Percentiles rank a stretch among this genome's conserved stretches.
Evolutionary conservation across 2,329 filamentous ascomycete genomes (phyloP).

Genomic region (Ophiobolus disseminans): DNA sequence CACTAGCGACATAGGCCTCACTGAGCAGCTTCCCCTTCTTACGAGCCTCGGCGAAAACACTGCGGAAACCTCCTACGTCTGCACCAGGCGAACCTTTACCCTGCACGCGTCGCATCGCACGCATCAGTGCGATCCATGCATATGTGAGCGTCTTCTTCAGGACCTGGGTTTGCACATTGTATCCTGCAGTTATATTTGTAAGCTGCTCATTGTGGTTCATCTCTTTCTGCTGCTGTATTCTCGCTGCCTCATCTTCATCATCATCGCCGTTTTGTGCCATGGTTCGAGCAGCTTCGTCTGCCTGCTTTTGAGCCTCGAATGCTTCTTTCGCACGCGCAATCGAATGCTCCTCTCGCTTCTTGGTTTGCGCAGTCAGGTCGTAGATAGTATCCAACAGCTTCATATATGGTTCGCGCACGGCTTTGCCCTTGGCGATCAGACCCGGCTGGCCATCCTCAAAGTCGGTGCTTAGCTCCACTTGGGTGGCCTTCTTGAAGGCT

Average conservation of each 20-base stretch:
- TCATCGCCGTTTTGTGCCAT: conserved; percentile 49
- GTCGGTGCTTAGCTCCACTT: conserved; percentile 79
- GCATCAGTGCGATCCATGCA: conserved; percentile 93
- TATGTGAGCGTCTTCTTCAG: conserved; percentile 88
- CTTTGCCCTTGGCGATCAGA: conserved; percentile 68
- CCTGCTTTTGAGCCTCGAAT: conserved; percentile 57
- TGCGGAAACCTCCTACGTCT: conserved; percentile 76
- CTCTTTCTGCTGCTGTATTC: conserved; percentile 54
- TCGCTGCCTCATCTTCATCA: conserved; percentile 54
- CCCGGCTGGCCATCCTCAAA: conserved; percentile 78
- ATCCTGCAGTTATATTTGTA: conserved; percentile 67
- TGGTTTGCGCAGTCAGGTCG: conserved; percentile 75
- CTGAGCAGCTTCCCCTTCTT: conserved; percentile 87
- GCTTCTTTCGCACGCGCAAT: conserved; percentile 62
- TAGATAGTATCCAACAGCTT: conserved; percentile 87
- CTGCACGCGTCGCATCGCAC: conserved; percentile 92
- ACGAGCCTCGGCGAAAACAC: conserved; percentile 88
- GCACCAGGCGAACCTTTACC: conserved; percentile 70
- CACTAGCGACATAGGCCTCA: conserved; percentile 93
- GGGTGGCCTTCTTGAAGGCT: conserved; percentile 87
- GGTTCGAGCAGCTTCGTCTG: conserved; percentile 49
- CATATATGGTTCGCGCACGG: conserved; percentile 84
- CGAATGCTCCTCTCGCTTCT: conserved; percentile 69
- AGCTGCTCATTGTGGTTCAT: conserved; percentile 63
- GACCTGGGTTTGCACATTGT: conserved; percentile 74